Evolutionary conservation across 2,329 filamentous ascomycete genomes (phyloP).

Genomic region (Penicillium paneum): DNA sequence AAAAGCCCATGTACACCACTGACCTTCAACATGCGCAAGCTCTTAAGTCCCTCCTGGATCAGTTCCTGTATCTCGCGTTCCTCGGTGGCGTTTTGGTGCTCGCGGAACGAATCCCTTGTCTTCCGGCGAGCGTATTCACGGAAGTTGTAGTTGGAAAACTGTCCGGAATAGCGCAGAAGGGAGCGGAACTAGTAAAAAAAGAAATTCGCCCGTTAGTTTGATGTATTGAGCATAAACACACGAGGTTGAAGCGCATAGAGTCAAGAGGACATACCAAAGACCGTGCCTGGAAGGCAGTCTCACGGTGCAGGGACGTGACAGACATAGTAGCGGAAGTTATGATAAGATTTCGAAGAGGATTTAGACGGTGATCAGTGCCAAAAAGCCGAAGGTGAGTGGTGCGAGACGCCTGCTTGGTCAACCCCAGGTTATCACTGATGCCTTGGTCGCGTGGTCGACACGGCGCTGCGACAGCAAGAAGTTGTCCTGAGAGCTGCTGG

Average conservation of each 20-base stretch:
- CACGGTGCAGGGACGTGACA: constrained; percentile 40
- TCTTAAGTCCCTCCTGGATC: constrained; percentile 81
- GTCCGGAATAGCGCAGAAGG: constrained; percentile 76
- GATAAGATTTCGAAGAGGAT: constrained; percentile 3
- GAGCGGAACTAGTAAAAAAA: constrained; percentile 71
- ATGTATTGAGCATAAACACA: neutral
- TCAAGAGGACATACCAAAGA: constrained; percentile 41
- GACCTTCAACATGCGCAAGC: constrained; percentile 89
- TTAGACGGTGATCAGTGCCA: neutral
- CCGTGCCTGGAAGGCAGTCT: constrained; percentile 48
- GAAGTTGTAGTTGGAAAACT: constrained; percentile 96
- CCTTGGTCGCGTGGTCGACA: neutral
- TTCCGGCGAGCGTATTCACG: constrained; percentile 91
- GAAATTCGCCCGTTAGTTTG: neutral
- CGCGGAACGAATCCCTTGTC: constrained; percentile 85
- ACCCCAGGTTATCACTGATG: constrained; percentile 1
- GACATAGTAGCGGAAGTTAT: constrained; percentile 39
- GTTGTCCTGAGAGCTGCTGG: neutral
- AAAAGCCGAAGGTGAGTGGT: neutral
- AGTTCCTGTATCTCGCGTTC: constrained; percentile 77
- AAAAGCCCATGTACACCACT: constrained; percentile 26
- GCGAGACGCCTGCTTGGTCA: neutral
- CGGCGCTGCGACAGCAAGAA: neutral
- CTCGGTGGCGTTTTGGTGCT: constrained; percentile 71
- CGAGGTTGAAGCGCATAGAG: neutral